Conservation (phyloP, 2,329 filamentous ascomycete species). For the Pyricularia pennisetigena region DNA sequence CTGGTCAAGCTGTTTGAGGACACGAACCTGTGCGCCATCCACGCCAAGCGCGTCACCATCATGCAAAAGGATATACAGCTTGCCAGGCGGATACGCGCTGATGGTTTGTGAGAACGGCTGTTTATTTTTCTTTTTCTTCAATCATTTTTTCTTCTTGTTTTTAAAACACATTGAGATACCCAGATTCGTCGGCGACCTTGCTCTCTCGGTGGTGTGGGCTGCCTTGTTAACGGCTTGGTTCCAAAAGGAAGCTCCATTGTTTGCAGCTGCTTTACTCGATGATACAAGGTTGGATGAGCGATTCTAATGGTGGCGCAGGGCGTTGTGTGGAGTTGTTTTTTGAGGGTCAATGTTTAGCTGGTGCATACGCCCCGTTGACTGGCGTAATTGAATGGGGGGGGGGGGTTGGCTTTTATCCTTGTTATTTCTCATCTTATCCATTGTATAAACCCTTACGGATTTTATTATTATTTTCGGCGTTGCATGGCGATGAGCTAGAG, state of each 20-base stretch:
- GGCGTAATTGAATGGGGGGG: not conserved
- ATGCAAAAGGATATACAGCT: conserved; percentile 95
- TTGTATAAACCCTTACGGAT: not conserved
- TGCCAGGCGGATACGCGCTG: conserved; percentile 67
- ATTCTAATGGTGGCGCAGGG: not conserved
- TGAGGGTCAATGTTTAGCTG: not conserved
- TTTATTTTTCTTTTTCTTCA: not conserved
- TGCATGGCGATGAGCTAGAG: not conserved
- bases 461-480: not conserved
- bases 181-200: not conserved
- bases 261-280: not conserved
- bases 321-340: not conserved
- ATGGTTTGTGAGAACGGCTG: conserved; percentile 15
- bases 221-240: not conserved
- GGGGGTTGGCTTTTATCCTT: not conserved
- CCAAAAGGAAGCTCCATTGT: too few species aligned
- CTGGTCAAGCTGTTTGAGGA: conserved; percentile 95
- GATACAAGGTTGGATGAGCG: not conserved
- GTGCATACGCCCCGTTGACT: not conserved
- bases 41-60: conserved; percentile 93
- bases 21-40: conserved; percentile 90
- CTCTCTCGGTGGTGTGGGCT: not conserved
- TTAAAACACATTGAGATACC: not conserved
- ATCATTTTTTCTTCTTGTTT: not conserved
- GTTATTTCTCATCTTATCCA: not conserved